Evolutionary conservation across 768 basidiomycete genomes (phyloP).

Genomic region (Pleurotus giganteus): DNA sequence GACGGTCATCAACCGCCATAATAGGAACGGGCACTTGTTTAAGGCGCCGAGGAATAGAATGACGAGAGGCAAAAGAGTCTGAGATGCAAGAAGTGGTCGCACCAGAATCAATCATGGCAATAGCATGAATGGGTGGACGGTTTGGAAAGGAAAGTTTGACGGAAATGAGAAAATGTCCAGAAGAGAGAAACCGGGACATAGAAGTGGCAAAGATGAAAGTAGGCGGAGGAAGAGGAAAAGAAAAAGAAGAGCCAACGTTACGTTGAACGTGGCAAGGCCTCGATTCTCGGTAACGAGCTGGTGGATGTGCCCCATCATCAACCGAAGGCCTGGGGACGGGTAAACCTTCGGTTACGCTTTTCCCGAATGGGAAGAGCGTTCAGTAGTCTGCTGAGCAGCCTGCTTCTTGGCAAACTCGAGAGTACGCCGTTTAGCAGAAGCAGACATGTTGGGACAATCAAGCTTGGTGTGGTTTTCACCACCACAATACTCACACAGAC

Average conservation of each 20-base stretch:
- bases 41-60: conserved; percentile 28
- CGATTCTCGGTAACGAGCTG: conserved; percentile 8
- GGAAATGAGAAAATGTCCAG: conserved; percentile 27
- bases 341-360: conserved; percentile 25
- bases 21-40: conserved; percentile 33
- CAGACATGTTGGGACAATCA: conserved; percentile 26
- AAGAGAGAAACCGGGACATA: conserved; percentile 11
- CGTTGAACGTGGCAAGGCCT: conserved; percentile 8
- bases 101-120: conserved; percentile 35
- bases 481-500: conserved; percentile 36
- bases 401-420: conserved; percentile 3
- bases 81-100: conserved; percentile 35
- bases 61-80: conserved; percentile 26
- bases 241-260: background rate
- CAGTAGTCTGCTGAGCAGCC: conserved; percentile 11
- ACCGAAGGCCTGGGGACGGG: conserved; percentile 27
- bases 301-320: conserved; percentile 22
- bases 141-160: conserved; percentile 29
- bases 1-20: conserved; percentile 33
- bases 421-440: conserved; percentile 16
- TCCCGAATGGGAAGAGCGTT: conserved; percentile 21
- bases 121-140: too few species aligned
- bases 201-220: conserved; percentile 16
- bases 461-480: conserved; percentile 14
- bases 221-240: conserved; percentile 15